Evolutionary conservation across 2,329 filamentous ascomycete genomes (phyloP).

Genomic region (Pleurostoma richardsiae): DNA sequence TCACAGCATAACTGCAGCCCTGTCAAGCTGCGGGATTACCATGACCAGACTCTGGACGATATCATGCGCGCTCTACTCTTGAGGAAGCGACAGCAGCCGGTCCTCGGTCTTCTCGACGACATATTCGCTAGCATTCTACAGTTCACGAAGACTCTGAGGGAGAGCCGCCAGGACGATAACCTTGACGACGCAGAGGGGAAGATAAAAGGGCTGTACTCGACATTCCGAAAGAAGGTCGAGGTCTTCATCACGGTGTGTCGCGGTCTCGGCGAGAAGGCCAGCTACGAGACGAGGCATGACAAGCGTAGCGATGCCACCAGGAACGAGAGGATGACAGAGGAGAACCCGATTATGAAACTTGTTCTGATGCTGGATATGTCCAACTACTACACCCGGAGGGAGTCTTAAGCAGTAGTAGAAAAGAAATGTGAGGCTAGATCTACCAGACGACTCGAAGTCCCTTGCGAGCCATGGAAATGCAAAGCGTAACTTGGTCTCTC

Average conservation of each 20-base stretch:
- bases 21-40: conserved; percentile 61
- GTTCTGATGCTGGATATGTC: conserved; percentile 67
- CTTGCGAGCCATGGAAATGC: too few relatives aligned
- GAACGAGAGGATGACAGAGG: conserved; percentile 22
- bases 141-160: conserved; percentile 54
- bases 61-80: conserved; percentile 72
- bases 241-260: conserved; percentile 71
- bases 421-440: conserved; percentile 3
- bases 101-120: conserved; percentile 68
- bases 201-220: conserved; percentile 48
- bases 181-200: conserved; percentile 16
- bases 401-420: background rate
- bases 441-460: too few relatives aligned
- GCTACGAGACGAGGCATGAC: conserved; percentile 27
- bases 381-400: conserved; percentile 49
- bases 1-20: conserved; percentile 46
- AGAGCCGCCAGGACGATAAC: conserved; percentile 22
- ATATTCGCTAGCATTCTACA: conserved; percentile 69
- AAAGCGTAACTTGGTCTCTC: too few relatives aligned
- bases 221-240: conserved; percentile 66
- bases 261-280: conserved; percentile 60
- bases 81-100: conserved; percentile 67
- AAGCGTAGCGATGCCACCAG: conserved; percentile 23
- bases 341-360: conserved; percentile 63
- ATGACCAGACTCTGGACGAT: conserved; percentile 68